Evolutionary conservation across 2,329 filamentous ascomycete genomes (phyloP).

Genomic region (Talaromyces sp.): DNA sequence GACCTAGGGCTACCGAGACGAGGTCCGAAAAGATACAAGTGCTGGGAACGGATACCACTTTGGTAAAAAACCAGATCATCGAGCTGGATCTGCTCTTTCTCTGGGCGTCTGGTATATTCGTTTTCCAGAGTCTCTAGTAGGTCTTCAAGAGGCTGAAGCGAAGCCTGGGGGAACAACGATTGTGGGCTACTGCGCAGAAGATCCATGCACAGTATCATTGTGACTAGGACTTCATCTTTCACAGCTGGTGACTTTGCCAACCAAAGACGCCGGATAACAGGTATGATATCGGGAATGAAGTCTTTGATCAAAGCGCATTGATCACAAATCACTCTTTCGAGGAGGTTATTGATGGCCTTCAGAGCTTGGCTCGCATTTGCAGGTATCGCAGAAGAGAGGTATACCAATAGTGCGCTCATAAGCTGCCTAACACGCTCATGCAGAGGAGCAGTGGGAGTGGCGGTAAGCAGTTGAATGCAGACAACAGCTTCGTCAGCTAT

Average conservation of each 20-base stretch:
- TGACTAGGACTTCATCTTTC: conserved; percentile 74
- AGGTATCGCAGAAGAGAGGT: conserved; percentile 61
- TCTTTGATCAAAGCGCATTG: conserved; percentile 62
- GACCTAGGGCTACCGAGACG: conserved; percentile 36
- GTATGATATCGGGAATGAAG: conserved; percentile 62
- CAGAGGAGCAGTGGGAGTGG: conserved; percentile 67
- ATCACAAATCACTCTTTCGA: conserved; percentile 67
- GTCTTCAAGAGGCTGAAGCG: conserved; percentile 56
- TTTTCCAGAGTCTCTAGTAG: conserved; percentile 68
- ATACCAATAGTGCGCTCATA: conserved; percentile 56
- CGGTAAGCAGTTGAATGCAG: conserved; percentile 64
- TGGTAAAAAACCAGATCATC: conserved; percentile 66
- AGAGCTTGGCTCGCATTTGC: conserved; percentile 68
- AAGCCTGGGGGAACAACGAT: conserved; percentile 40
- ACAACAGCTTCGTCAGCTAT: conserved; percentile 59
- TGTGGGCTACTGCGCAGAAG: conserved; percentile 49
- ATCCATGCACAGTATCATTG: conserved; percentile 66
- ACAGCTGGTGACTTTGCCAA: conserved; percentile 64
- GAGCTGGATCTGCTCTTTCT: conserved; percentile 72
- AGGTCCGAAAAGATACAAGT: conserved; percentile 38
- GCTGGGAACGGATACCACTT: conserved; percentile 33
- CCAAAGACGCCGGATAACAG: conserved; percentile 76
- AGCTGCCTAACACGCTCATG: conserved; percentile 57
- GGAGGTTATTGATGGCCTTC: conserved; percentile 68
- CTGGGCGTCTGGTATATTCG: conserved; percentile 73